Evolutionary conservation across 2,329 filamentous ascomycete species (phyloP).

Genomic region (Dothideomycetidae sp.): DNA sequence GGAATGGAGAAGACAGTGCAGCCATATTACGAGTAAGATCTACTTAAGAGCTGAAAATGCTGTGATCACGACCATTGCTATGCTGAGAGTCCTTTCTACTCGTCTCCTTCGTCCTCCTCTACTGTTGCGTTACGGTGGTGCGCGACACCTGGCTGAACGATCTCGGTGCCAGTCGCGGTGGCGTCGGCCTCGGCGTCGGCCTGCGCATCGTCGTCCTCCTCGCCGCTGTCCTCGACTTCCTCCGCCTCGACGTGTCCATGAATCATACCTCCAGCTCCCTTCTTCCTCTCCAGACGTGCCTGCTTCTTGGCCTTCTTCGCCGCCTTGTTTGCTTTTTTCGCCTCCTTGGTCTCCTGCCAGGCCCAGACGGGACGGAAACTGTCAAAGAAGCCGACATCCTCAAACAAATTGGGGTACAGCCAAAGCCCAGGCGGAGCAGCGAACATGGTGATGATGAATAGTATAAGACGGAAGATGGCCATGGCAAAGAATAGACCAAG

Average conservation of each 20-base stretch:
- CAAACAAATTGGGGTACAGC: constrained; percentile 95
- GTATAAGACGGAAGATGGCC: constrained; percentile 89
- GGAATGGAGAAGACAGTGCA: background rate
- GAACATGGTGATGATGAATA: constrained; percentile 90
- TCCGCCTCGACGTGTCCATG: constrained; percentile 4
- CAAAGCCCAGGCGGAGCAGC: constrained; percentile 74
- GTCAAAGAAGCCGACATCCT: constrained; percentile 96
- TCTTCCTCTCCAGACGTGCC: constrained; percentile 18
- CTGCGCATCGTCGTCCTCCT: constrained; percentile 10
- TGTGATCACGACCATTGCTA: background rate
- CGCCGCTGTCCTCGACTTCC: constrained; percentile 12
- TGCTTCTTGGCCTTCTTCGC: constrained; percentile 26
- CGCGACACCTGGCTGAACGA: constrained; percentile 12
- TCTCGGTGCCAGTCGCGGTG: constrained; percentile 16
- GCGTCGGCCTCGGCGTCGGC: constrained; percentile 11
- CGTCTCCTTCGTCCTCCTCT: constrained; percentile 20
- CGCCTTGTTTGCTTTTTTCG: constrained; percentile 19
- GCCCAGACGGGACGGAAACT: constrained; percentile 94
- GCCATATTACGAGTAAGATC: background rate
- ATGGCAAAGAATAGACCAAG: constrained; percentile 92
- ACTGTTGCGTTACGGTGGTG: constrained; percentile 18
- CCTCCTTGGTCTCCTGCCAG: constrained; percentile 53
- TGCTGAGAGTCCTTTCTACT: background rate
- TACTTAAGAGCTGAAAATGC: too few species aligned
- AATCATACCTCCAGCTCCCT: constrained; percentile 13